Evolutionary conservation across 495 filamentous ascomycete species (phyloP).

Genomic region (Mytilinidion resinicola): DNA sequence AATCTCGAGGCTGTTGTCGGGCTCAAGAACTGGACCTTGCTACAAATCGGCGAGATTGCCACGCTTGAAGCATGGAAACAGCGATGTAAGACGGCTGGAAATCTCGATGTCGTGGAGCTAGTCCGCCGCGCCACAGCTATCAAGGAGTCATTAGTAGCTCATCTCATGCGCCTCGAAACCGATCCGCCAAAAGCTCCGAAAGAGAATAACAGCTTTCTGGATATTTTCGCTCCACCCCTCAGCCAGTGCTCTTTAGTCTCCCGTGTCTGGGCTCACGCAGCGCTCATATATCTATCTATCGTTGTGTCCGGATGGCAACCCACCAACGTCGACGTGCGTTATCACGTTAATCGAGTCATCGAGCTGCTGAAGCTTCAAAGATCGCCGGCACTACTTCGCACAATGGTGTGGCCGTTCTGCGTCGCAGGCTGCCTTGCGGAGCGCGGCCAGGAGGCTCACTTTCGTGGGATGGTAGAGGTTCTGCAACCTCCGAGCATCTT

Average conservation of each 20-base stretch:
- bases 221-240: not conserved
- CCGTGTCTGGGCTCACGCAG: constrained; percentile 45
- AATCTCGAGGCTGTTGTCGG: constrained; percentile 41
- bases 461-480: constrained; percentile 36
- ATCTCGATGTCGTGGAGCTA: constrained; percentile 43
- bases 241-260: constrained; percentile 27
- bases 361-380: constrained; percentile 27
- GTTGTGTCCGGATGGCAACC: constrained; percentile 52
- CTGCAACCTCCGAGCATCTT: constrained; percentile 41
- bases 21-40: constrained; percentile 44
- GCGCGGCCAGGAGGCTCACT: constrained; percentile 38
- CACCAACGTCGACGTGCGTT: constrained; percentile 35
- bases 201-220: not conserved
- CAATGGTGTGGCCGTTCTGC: constrained; percentile 47
- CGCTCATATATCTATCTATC: constrained; percentile 44
- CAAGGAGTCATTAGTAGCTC: constrained; percentile 32
- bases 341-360: constrained; percentile 35
- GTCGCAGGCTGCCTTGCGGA: constrained; percentile 48
- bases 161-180: constrained; percentile 31
- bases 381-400: constrained; percentile 34
- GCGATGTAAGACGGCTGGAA: constrained; percentile 36
- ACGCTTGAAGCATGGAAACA: constrained; percentile 49
- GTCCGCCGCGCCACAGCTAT: constrained; percentile 40
- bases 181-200: not conserved
- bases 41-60: constrained; percentile 44